Conservation (phyloP, 2,329 filamentous ascomycete genomes). For the Diaporthe capsici region DNA sequence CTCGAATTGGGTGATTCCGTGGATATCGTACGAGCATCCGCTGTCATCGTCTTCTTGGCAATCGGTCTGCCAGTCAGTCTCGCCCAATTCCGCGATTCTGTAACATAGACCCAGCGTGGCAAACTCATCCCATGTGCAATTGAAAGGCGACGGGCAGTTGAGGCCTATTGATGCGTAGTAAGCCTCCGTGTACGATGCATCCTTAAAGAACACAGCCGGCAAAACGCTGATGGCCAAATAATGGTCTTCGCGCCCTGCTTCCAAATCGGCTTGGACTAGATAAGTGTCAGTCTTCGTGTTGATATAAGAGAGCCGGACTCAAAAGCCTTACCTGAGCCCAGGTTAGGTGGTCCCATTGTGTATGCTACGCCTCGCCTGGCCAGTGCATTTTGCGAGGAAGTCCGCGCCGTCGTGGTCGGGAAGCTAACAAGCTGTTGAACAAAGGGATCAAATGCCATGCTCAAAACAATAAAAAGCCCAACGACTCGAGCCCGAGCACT, state of each 20-base stretch:
- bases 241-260: not conserved
- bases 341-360: not conserved
- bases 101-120: not conserved
- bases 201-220: not conserved
- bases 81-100: not conserved
- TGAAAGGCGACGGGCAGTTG: not conserved
- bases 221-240: not conserved
- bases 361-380: not conserved
- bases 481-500: not conserved
- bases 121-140: conserved; percentile 1
- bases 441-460: not conserved
- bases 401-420: not conserved
- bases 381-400: fast-evolving
- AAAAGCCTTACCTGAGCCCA: not conserved
- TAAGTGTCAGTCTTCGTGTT: not conserved
- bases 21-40: not conserved
- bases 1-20: not conserved
- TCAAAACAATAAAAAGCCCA: not conserved
- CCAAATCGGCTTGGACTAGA: not conserved
- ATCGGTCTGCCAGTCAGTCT: not conserved
- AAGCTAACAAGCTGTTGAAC: not conserved
- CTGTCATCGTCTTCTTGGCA: not conserved
- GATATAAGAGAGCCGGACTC: fast-evolving
- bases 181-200: fast-evolving
- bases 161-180: not conserved